Percentiles rank a stretch among this genome's conserved stretches.
These are phyloP conservation scores for Monilinia vaccinii-corymbosi DNA, from an alignment of 2,329 filamentous ascomycete species.

Conservation along the genomic window DNA sequence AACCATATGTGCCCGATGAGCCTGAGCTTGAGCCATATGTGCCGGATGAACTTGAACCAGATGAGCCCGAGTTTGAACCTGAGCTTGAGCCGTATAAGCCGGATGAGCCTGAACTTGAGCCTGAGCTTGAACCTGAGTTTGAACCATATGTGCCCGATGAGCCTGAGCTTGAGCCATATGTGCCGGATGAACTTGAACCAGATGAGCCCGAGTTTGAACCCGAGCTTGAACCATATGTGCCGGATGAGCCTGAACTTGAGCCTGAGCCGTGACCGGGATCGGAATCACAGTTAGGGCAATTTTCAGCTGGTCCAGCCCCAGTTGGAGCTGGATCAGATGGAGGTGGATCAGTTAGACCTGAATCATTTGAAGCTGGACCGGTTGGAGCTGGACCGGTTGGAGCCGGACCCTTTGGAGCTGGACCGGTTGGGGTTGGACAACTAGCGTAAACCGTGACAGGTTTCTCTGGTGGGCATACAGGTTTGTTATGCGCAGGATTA, in stretches of 20 bases:
- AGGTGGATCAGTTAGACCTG: no score
- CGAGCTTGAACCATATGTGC: background rate
- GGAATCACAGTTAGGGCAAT: no score
- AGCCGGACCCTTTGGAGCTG: no score
- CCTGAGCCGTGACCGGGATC: background rate
- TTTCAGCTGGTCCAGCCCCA: background rate
- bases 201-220: background rate
- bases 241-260: background rate
- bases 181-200: background rate
- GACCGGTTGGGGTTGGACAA: background rate
- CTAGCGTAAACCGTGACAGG: background rate
- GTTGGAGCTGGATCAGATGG: background rate
- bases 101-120: background rate
- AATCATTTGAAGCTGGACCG: no score
- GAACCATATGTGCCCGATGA: background rate
- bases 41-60: background rate
- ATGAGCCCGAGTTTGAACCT: no score
- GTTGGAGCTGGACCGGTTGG: no score
- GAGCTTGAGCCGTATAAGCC: background rate
- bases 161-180: background rate
- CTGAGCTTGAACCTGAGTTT: background rate
- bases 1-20: background rate
- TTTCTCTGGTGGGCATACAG: constrained; percentile 1
- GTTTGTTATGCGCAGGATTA: background rate
- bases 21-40: background rate